Conservation (phyloP, 2,329 filamentous ascomycete species). For the Phyllosticta citrichinensis region DNA sequence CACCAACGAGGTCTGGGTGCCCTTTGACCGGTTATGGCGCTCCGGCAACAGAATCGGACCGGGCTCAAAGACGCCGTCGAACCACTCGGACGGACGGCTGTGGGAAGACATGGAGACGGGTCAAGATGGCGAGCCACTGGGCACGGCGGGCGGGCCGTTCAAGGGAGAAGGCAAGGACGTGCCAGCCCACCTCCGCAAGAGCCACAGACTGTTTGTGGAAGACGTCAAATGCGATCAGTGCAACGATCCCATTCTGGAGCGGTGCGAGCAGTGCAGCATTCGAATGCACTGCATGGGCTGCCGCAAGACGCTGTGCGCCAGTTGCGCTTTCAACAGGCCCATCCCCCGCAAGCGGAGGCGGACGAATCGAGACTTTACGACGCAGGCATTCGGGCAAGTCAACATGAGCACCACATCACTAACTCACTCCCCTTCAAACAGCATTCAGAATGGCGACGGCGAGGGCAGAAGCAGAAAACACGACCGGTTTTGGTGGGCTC, state of each 20-base stretch:
- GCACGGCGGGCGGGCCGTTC: constrained; percentile 33
- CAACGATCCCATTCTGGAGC: constrained; percentile 42
- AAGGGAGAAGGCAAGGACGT: constrained; percentile 44
- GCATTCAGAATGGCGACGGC: not conserved
- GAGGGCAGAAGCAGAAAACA: constrained; percentile 10
- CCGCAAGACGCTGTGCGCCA: constrained; percentile 49
- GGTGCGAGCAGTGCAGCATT: constrained; percentile 51
- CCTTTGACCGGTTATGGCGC: constrained; percentile 50
- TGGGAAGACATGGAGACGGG: constrained; percentile 49
- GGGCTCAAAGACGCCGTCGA: constrained; percentile 20
- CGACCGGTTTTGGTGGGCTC: constrained; percentile 50
- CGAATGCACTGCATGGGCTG: constrained; percentile 53
- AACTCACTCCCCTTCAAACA: not conserved
- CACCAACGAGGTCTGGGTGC: constrained; percentile 51
- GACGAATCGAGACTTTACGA: constrained; percentile 27
- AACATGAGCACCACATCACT: constrained; percentile 14
- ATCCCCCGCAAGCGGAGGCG: constrained; percentile 33
- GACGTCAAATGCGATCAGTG: constrained; percentile 46
- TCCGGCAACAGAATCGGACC: constrained; percentile 48
- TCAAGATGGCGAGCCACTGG: constrained; percentile 45
- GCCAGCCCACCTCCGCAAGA: constrained; percentile 44
- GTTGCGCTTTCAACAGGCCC: constrained; percentile 48
- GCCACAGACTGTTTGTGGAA: constrained; percentile 44
- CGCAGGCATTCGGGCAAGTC: constrained; percentile 22
- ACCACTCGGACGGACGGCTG: constrained; percentile 38